Evolutionary conservation across 768 basidiomycete species (phyloP).

Genomic region (Lentinus brumalis): DNA sequence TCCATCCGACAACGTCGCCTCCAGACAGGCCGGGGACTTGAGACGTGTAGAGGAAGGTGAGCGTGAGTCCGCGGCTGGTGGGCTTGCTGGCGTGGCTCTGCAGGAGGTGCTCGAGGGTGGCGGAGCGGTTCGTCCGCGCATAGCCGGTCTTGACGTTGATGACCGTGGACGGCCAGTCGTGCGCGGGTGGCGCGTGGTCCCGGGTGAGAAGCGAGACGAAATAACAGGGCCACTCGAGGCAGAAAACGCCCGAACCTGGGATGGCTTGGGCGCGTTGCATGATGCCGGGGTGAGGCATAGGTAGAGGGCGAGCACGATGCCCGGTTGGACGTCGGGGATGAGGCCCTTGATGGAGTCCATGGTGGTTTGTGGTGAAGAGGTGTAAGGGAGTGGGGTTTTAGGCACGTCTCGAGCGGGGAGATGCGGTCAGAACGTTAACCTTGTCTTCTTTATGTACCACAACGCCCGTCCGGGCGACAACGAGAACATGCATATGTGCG

Average conservation of each 20-base stretch:
- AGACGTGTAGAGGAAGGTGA: slow-evolving; percentile 22
- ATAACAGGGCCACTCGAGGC: slow-evolving; percentile 37
- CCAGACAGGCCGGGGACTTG: slow-evolving; percentile 18
- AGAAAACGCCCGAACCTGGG: slow-evolving; percentile 29
- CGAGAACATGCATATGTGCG: too few relatives aligned
- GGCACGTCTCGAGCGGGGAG: too few relatives aligned
- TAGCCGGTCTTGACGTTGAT: slow-evolving; percentile 28
- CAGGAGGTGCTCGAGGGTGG: slow-evolving; percentile 30
- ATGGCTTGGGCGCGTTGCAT: slow-evolving; percentile 19
- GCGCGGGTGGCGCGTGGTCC: slow-evolving; percentile 23
- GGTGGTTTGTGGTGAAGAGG: too few relatives aligned
- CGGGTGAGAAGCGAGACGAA: slow-evolving; percentile 24
- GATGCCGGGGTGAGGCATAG: slow-evolving; percentile 33
- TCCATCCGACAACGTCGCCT: slow-evolving; percentile 27
- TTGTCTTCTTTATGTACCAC: too few relatives aligned
- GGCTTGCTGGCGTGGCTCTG: slow-evolving; percentile 25
- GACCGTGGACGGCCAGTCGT: slow-evolving; percentile 25
- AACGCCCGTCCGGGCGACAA: too few relatives aligned
- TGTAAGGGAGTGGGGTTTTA: too few relatives aligned
- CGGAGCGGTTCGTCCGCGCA: slow-evolving; percentile 26
- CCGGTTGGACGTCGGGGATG: too few relatives aligned
- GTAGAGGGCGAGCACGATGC: slow-evolving; percentile 9
- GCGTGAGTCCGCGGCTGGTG: slow-evolving; percentile 8
- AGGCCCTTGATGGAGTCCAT: too few relatives aligned
- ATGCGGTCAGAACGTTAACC: too few relatives aligned